Conservation (phyloP, 805 yeast species). For the Pichia manshurica region DNA sequence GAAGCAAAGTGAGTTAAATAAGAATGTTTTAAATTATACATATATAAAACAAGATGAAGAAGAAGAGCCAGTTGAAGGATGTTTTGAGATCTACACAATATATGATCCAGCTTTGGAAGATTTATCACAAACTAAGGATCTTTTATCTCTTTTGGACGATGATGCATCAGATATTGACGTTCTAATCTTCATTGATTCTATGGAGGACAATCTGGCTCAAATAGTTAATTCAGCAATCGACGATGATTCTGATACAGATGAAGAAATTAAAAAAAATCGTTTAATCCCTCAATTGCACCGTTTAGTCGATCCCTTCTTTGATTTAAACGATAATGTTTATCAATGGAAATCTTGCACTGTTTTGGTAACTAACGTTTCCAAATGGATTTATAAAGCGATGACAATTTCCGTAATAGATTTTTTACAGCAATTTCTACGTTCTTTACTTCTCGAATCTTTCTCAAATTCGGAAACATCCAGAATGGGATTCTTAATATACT, state of each 20-base stretch:
- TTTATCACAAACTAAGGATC: neutral
- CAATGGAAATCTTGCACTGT: slow-evolving; percentile 10
- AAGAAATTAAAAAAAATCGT: neutral
- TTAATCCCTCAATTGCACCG: neutral
- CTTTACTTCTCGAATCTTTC: slow-evolving; percentile 9
- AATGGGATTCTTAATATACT: slow-evolving; percentile 1
- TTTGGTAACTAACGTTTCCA: slow-evolving; percentile 10
- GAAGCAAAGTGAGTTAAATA: neutral
- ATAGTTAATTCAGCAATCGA: neutral
- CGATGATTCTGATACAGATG: neutral
- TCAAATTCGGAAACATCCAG: neutral
- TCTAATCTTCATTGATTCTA: neutral
- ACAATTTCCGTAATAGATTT: slow-evolving; percentile 20
- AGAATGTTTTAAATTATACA: slow-evolving; percentile 8
- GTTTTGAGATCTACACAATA: slow-evolving; percentile 10
- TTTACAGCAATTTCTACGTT: slow-evolving; percentile 24
- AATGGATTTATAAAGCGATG: slow-evolving; percentile 17
- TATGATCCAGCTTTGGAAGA: neutral
- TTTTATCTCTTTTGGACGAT: neutral
- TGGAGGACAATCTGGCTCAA: neutral
- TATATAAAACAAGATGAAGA: neutral
- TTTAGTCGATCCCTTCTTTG: neutral
- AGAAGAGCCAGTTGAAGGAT: neutral
- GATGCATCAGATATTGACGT: neutral
- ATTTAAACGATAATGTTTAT: neutral